Base-by-base conservation (phyloP, 2,329 filamentous ascomycete genomes). In the Microdochium paspali region DNA sequence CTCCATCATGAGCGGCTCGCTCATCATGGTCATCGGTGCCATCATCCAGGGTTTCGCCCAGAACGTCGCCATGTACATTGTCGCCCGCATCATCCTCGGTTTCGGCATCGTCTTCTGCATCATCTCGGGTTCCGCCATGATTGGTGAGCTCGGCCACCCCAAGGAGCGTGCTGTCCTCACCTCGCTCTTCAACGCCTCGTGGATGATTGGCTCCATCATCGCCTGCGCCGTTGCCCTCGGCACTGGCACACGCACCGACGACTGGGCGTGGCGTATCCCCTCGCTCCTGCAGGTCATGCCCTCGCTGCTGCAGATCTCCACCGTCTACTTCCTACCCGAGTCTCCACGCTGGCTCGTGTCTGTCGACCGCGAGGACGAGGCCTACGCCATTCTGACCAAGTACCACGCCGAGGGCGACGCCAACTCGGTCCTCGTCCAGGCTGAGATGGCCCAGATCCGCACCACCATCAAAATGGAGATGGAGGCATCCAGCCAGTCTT, bases 91-190 rank as follows among this genome's bases (percentile, higher is more conserved):
- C 49, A 64, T 82, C 23, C 71, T 82, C 18, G 79, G 79, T 15
- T 73, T 77, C 23, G 79, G 79, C 18, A 77, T 82, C 44, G 73
- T 76, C 0, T 79, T 76, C 53, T 74, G 72, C 50, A 81, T 81
- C 50, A 74, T 80, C 28, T 73, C 76, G 2, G 78, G 74, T 4
- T 75, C 78, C 1, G 70, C 74, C 30, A 62, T 82, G 46, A 77
- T 82, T 25, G 78, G 77, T 61, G 79, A 82, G 57, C 64, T 82
- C 24, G 77, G 71, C 1, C 73, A 82, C 56, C 79, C 79, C 3
- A 81, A 79, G 57, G 77, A 82, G 59, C 74, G 79, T 51, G 68
- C 77, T 1, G 66, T 76, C n/a, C 54, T 82, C 46, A 80, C 76
- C 1, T 77, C 75, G 6, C 63, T 80, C 1, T 80, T 80, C 67